Conservation (phyloP, 352 stramenopile species). For the Blastocystis hominis region DNA sequence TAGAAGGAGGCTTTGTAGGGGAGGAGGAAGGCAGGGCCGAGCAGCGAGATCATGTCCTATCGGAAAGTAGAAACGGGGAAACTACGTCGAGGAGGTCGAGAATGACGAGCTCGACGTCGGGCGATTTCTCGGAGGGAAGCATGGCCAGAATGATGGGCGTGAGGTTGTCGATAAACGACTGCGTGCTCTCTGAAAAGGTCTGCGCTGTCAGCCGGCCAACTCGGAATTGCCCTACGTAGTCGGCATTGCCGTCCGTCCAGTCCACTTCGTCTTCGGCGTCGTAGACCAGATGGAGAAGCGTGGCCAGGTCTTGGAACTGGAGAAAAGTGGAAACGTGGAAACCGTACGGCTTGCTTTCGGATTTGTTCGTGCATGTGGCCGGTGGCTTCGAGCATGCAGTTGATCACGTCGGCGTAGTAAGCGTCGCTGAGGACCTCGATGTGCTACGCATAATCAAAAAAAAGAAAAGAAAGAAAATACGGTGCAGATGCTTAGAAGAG, state of each 20-base stretch:
- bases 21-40: constrained; percentile 14
- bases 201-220: background rate
- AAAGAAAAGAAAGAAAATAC: background rate
- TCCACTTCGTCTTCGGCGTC: constrained; percentile 11
- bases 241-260: constrained; percentile 9
- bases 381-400: constrained; percentile 42
- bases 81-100: background rate
- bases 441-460: background rate
- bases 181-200: constrained; percentile 16
- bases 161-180: constrained; percentile 3
- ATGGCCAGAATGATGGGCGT: background rate
- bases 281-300: constrained; percentile 15
- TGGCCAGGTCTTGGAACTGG: constrained; percentile 5
- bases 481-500: constrained; percentile 22
- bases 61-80: background rate
- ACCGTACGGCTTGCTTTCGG: background rate
- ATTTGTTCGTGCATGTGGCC: constrained; percentile 22
- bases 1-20: background rate
- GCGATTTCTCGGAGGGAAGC: background rate
- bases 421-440: background rate
- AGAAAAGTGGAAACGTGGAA: background rate
- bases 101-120: constrained; percentile 10
- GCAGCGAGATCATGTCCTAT: constrained; percentile 8
- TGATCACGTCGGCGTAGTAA: constrained; percentile 38
- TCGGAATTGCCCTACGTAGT: background rate